Percentiles rank a stretch among this genome's conserved stretches.
These are phyloP conservation scores for Volvox carteri DNA, from an alignment of 163 green algal species.

Conservation along the genomic window DNA sequence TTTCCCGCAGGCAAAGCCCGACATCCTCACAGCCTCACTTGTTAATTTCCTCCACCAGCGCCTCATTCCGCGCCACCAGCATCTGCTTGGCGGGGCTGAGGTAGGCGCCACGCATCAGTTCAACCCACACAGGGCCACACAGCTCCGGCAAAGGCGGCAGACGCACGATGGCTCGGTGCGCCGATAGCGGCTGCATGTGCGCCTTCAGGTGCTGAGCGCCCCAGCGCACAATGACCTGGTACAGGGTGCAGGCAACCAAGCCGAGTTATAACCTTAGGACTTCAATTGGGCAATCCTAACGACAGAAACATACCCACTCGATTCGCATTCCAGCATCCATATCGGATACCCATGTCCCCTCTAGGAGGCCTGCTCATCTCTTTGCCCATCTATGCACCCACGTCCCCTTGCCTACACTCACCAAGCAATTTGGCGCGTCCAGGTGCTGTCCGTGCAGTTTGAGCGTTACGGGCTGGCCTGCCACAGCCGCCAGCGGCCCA, in stretches of 20 bases:
- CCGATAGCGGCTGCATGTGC: constrained; percentile 33
- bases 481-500: constrained; percentile 36
- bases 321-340: too few relatives aligned
- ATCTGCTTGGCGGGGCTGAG: constrained; percentile 58
- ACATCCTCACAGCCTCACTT: too few relatives aligned
- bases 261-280: too few relatives aligned
- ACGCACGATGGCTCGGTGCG: constrained; percentile 23
- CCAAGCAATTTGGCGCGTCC: constrained; percentile 41
- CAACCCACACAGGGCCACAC: constrained; percentile 66
- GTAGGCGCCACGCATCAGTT: constrained; percentile 62
- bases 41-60: constrained; percentile 63
- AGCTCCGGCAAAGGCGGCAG: constrained; percentile 45
- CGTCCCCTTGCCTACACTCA: not conserved
- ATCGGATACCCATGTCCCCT: too few relatives aligned
- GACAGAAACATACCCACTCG: too few relatives aligned
- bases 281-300: too few relatives aligned
- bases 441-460: constrained; percentile 38
- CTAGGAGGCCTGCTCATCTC: too few relatives aligned
- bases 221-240: constrained; percentile 50
- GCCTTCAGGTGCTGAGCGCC: constrained; percentile 31
- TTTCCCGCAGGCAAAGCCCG: too few relatives aligned
- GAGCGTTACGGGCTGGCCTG: not conserved
- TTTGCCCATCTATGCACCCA: too few relatives aligned
- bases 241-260: too few relatives aligned
- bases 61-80: constrained; percentile 67